Conservation (phyloP, 495 filamentous ascomycete species). For the Amorphotheca resinae region DNA sequence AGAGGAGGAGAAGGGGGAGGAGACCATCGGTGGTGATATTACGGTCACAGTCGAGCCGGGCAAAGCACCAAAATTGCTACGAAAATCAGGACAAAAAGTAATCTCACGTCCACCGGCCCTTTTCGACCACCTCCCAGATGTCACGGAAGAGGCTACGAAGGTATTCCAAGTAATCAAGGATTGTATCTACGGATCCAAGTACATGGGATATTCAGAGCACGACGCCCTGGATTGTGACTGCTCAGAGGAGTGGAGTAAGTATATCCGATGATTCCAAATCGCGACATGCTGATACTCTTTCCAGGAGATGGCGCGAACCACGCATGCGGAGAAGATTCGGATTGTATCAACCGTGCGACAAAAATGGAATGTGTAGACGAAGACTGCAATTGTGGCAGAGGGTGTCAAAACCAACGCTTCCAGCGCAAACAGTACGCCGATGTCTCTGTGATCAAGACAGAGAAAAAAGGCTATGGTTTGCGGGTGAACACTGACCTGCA, state of each 20-base stretch:
- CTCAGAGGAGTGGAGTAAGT: conserved; percentile 90
- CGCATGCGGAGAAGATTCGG: conserved; percentile 91
- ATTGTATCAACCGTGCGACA: conserved; percentile 96
- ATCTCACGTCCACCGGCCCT: conserved; percentile 45
- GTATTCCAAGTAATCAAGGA: conserved; percentile 71
- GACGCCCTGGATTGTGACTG: conserved; percentile 94
- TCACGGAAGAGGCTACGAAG: conserved; percentile 57
- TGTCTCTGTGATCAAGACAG: conserved; percentile 91
- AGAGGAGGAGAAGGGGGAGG: conserved; percentile 27
- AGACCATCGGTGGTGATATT: conserved; percentile 44
- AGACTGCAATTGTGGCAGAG: conserved; percentile 73
- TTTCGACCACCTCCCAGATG: conserved; percentile 58
- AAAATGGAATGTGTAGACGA: conserved; percentile 89
- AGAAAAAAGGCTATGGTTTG: conserved; percentile 92
- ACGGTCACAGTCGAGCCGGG: conserved; percentile 53
- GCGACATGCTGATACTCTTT: conserved; percentile 22
- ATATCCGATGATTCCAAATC: conserved; percentile 7
- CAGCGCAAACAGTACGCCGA: conserved; percentile 80
- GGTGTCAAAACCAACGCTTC: conserved; percentile 92
- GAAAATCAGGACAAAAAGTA: conserved; percentile 62
- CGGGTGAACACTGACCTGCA: conserved; percentile 66
- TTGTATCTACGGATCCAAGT: conserved; percentile 80
- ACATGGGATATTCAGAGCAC: conserved; percentile 79
- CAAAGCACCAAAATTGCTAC: conserved; percentile 58
- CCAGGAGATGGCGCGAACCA: conserved; percentile 62